These are phyloP conservation scores for Elaeis guineensis DNA, from an alignment of 176 grass and related monocot species.

Conservation along the genomic window DNA sequence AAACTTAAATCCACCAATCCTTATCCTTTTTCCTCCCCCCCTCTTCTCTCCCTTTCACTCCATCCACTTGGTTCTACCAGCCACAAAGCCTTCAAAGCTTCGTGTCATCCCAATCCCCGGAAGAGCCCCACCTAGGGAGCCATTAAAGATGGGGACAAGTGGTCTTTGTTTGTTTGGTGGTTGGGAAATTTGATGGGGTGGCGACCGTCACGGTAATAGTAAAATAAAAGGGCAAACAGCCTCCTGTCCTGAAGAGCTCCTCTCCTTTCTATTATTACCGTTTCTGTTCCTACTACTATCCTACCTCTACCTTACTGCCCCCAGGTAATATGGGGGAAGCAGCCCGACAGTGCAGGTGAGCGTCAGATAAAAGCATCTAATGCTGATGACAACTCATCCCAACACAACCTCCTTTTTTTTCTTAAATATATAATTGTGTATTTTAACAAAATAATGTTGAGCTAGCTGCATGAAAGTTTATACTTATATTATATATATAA, in stretches of 20 bases:
- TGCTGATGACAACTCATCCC: slow-evolving; percentile 83
- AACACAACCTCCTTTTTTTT: slow-evolving; percentile 23
- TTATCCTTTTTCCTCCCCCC: background rate
- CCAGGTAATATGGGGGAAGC: background rate
- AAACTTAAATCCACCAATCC: background rate
- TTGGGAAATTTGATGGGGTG: background rate
- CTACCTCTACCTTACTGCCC: background rate
- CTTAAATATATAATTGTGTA: background rate
- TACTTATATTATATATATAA: no score
- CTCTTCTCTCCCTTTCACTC: background rate
- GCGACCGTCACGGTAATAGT: slow-evolving; percentile 1
- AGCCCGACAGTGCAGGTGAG: slow-evolving; percentile 54
- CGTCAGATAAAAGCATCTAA: slow-evolving; percentile 69
- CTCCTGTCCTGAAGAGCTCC: no score
- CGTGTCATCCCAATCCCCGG: no score
- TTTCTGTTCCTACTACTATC: background rate
- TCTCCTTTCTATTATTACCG: background rate
- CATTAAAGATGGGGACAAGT: slow-evolving; percentile 1
- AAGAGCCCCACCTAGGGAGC: background rate
- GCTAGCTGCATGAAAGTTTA: no score
- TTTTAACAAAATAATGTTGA: no score
- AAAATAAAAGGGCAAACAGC: background rate
- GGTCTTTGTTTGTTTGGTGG: background rate
- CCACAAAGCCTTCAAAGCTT: no score
- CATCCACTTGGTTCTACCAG: no score